Percentiles rank a stretch among this genome's conserved stretches.
phyloP scores from a whole-genome alignment of 1,139 yeast genomes.

The Scheffersomyces insectosa region DNA sequence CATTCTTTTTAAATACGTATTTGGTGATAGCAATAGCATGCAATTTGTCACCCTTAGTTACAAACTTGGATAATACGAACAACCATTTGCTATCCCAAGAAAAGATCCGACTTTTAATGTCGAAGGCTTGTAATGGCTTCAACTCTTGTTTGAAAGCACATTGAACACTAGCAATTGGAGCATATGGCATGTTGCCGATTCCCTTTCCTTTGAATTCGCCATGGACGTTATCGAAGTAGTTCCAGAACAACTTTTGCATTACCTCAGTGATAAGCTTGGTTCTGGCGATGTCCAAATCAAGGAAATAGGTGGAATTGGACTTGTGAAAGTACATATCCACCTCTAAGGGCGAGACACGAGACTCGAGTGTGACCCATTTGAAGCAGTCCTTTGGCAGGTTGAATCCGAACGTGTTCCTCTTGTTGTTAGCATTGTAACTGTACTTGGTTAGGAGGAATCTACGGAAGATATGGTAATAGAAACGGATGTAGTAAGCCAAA shows the following conservation, averaged over 20 bases:
- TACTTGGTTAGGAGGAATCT: constrained; percentile 31
- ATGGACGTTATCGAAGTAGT: constrained; percentile 38
- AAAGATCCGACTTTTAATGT: constrained; percentile 57
- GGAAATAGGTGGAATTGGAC: constrained; percentile 80
- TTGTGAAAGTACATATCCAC: constrained; percentile 87
- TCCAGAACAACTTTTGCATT: constrained; percentile 52
- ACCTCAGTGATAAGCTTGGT: constrained; percentile 58
- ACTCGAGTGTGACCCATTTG: constrained; percentile 42
- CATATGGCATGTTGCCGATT: constrained; percentile 53
- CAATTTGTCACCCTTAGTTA: constrained; percentile 42
- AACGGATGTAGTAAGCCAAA: constrained; percentile 63
- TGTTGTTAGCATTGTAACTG: constrained; percentile 18
- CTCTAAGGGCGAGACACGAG: constrained; percentile 76
- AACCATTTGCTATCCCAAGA: constrained; percentile 93
- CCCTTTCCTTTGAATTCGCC: constrained; percentile 28
- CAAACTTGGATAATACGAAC: constrained; percentile 66
- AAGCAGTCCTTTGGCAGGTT: constrained; percentile 37
- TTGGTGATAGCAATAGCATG: constrained; percentile 72
- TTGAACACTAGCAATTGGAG: constrained; percentile 76
- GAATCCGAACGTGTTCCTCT: constrained; percentile 38
- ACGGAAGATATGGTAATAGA: constrained; percentile 48
- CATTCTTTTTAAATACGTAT: constrained; percentile 72
- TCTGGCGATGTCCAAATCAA: constrained; percentile 82
- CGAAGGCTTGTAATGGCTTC: constrained; percentile 60
- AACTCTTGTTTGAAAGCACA: constrained; percentile 73